Percentiles rank a stretch among this genome's conserved stretches.
Evolutionary conservation across 129 eudicot species (phyloP).

Genomic region (Logfia minima): DNA sequence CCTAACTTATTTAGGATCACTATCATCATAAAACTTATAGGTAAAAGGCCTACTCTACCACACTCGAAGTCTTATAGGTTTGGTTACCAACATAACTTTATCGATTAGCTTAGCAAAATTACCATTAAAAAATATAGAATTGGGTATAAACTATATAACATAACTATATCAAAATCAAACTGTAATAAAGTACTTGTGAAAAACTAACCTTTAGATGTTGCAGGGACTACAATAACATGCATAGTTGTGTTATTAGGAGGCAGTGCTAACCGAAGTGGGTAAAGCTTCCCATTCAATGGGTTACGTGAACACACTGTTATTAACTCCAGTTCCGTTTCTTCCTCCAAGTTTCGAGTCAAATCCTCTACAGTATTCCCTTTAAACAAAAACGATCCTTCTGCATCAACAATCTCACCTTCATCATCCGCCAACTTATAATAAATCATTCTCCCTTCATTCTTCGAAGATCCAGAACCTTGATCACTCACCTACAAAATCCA

Average conservation of each 20-base stretch:
- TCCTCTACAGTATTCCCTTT: slow-evolving; percentile 62
- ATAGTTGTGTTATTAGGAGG: slow-evolving; percentile 82
- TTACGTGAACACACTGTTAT: slow-evolving; percentile 65
- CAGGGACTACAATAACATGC: slow-evolving; percentile 70
- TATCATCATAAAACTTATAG: background rate
- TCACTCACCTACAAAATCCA: slow-evolving; percentile 36
- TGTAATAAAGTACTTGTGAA: background rate
- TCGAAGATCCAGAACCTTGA: slow-evolving; percentile 31
- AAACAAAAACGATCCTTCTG: slow-evolving; percentile 55
- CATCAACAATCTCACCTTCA: slow-evolving; percentile 53
- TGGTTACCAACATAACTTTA: background rate
- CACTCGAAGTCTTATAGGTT: background rate
- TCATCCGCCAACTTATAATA: slow-evolving; percentile 66
- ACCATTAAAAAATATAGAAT: background rate
- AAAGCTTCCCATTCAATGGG: slow-evolving; percentile 68
- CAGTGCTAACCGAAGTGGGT: slow-evolving; percentile 74
- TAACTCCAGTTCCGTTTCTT: slow-evolving; percentile 64
- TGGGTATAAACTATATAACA: background rate
- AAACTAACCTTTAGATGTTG: slow-evolving; percentile 69
- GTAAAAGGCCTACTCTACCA: background rate
- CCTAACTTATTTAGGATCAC: background rate
- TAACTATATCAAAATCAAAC: slow-evolving; percentile 14
- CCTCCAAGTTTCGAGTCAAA: slow-evolving; percentile 68
- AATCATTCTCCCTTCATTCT: slow-evolving; percentile 69
- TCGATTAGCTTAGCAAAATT: background rate